Evolutionary conservation across 2,329 filamentous ascomycete genomes (phyloP).

Genomic region (Trichoderma sp.): DNA sequence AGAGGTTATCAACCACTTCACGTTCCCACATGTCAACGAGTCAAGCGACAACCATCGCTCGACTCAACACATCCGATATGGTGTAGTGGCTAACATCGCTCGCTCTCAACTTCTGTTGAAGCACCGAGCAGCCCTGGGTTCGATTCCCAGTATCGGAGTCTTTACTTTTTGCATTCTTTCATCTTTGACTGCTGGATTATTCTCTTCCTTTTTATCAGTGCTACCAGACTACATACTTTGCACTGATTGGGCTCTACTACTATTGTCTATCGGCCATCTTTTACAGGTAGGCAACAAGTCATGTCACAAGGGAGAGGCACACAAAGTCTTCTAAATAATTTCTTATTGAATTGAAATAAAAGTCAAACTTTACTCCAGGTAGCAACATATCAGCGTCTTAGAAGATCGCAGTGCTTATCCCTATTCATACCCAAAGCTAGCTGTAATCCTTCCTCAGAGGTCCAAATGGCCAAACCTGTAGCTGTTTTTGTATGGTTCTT

Average conservation of each 20-base stretch:
- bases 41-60: conserved; percentile 9
- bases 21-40: background rate
- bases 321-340: conserved; percentile 21
- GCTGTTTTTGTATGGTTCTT: background rate
- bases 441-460: background rate
- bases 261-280: too few species aligned
- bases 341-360: conserved; percentile 17
- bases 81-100: conserved; percentile 43
- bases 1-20: conserved; percentile 6
- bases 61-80: conserved; percentile 35
- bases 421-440: conserved; percentile 2
- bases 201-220: background rate
- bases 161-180: background rate
- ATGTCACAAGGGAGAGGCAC: background rate
- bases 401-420: background rate
- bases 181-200: background rate
- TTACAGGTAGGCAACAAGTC: background rate
- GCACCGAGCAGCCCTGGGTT: conserved; percentile 40
- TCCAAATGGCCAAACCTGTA: background rate
- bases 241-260: too few species aligned
- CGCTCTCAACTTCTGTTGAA: conserved; percentile 35
- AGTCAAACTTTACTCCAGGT: conserved; percentile 16
- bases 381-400: background rate
- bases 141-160: conserved; percentile 40
- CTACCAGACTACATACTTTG: too few species aligned